phyloP scores from a whole-genome alignment of 352 stramenopile genomes.

The Pythium chondricola region DNA sequence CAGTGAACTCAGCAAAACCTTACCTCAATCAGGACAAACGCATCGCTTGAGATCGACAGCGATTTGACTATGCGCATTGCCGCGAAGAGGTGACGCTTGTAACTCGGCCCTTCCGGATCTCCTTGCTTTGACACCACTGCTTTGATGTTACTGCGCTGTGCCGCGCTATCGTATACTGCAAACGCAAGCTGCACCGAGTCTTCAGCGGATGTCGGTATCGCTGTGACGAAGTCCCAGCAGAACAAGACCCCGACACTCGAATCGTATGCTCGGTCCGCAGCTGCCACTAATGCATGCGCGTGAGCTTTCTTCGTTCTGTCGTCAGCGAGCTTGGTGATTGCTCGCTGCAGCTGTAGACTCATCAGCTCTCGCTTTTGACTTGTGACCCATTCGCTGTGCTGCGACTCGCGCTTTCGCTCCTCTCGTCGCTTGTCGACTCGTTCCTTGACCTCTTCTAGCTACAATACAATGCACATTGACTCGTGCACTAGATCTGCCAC shows the following conservation, averaged over 20 bases:
- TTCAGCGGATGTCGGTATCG: conserved; percentile 1
- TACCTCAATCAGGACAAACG: conserved; percentile 22
- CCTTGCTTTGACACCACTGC: conserved; percentile 14
- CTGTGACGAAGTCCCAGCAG: conserved; percentile 26
- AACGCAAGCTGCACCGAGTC: conserved; percentile 21
- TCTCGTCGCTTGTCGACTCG: conserved; percentile 21
- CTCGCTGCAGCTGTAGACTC: conserved; percentile 21
- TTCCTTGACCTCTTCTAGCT: conserved; percentile 29
- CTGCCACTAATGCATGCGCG: no score
- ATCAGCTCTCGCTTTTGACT: conserved; percentile 33
- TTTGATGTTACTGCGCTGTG: conserved; percentile 21
- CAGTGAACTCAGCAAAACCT: background rate
- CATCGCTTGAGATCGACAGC: conserved; percentile 5
- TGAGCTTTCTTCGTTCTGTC: no score
- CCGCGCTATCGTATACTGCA: conserved; percentile 24
- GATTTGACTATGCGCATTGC: conserved; percentile 14
- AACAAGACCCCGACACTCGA: conserved; percentile 17
- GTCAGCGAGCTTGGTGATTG: conserved; percentile 18
- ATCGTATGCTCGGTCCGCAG: conserved; percentile 14
- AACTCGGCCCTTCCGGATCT: conserved; percentile 19
- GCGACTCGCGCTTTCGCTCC: conserved; percentile 16
- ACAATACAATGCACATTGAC: background rate
- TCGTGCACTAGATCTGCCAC: background rate
- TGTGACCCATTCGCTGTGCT: conserved; percentile 19
- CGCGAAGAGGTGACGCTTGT: conserved; percentile 19